phyloP scores from a whole-genome alignment of 371 early-diverging fungal species.

The Lichtheimia ramosa region DNA sequence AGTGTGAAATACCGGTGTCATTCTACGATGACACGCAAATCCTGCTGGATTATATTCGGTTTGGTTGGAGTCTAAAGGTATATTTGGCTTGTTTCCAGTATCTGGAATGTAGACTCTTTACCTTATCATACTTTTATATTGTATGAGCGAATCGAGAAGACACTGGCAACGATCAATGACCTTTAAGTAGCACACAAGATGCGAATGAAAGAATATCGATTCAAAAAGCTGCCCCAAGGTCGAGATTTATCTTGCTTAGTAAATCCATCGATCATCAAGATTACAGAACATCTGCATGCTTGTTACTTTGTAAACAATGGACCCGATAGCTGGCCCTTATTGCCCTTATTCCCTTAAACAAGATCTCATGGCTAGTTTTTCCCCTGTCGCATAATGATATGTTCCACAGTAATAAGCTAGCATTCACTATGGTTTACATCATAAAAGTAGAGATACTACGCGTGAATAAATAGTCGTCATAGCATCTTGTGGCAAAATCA shows the following conservation, averaged over 20 bases:
- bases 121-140: neutral
- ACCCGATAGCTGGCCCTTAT: neutral
- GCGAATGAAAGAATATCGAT: neutral
- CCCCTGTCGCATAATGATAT: too few relatives aligned
- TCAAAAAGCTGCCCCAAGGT: neutral
- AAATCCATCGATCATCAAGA: slow-evolving; percentile 5
- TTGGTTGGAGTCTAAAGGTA: slow-evolving; percentile 1
- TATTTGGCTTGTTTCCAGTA: neutral
- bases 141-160: neutral
- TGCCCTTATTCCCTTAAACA: too few relatives aligned
- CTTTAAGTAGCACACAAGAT: neutral
- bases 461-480: too few relatives aligned
- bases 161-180: neutral
- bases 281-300: neutral
- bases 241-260: neutral
- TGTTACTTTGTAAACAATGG: neutral
- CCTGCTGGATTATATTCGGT: too few relatives aligned
- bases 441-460: too few relatives aligned
- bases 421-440: too few relatives aligned
- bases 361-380: too few relatives aligned
- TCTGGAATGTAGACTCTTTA: neutral
- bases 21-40: neutral
- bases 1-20: neutral
- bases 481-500: too few relatives aligned
- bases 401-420: too few relatives aligned